Evolutionary conservation across 1,284 basidiomycete species (phyloP), one percentile per base, ranked within the genome.

Genomic region (Cryptococcus jaspeensis): DNA sequence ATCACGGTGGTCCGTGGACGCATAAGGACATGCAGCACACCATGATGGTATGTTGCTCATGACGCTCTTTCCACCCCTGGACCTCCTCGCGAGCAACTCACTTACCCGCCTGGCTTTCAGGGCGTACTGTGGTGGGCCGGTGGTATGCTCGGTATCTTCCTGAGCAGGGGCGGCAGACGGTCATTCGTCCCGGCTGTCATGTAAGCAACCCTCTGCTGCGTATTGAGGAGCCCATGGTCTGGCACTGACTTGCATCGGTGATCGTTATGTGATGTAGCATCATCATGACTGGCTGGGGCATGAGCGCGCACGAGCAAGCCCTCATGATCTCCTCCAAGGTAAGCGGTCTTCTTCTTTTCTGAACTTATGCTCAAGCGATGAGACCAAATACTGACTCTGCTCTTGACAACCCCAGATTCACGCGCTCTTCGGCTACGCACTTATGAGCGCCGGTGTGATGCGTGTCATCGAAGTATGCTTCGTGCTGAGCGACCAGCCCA

Each of bases 11-110:
- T 20, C 75, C 71, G 7, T 93, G 91, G 91, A 89, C 89, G 9
- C 87, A 88, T 61, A 94, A 95, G 60, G 75, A 96, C 72, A 88
- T 95, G 87, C 92, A 96, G 70, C 92, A 96, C 74, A 94, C 91
- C 84, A 87, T 78, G 75, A 82, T 80, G 65, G 66, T 67, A 45
- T 38, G 61, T 58, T 11, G 5, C 23, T 25, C 12, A 3, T 32
- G 22, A 11, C 25, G 23, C 11, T 52, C 8, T 25, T 16, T 49
- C 16, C 11, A 13, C 22, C 22, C 38, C 23, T 25, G n/a, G n/a
- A n/a, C n/a, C 81, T 20, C 11, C 9, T 4, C 28, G 9, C 28
- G 28, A 32, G 4, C 5, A 32, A 5, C 28, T 32, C 28, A 39
- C 39, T 42, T n/a, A 42, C 23, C 13, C 37, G 32, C 36, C 56